These are phyloP conservation scores for Alternaria brassicicola DNA, from an alignment of 2,329 filamentous ascomycete species.

Conservation along the genomic window DNA sequence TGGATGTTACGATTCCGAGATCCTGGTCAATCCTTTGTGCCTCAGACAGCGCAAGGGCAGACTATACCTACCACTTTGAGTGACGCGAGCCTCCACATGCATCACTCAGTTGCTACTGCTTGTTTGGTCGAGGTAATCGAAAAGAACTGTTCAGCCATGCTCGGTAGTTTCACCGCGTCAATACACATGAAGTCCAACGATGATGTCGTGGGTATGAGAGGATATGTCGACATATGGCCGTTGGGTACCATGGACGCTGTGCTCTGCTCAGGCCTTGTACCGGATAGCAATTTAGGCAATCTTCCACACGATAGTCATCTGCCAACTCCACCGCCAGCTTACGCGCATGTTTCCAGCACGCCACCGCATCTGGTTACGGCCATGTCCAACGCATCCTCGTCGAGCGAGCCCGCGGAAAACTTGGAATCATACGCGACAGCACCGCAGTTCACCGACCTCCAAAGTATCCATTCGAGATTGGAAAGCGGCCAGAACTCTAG, in stretches of 20 bases:
- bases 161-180: constrained; percentile 34
- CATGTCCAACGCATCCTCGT: constrained; percentile 1
- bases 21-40: not conserved
- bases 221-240: constrained; percentile 37
- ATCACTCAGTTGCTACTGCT: constrained; percentile 25
- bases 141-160: constrained; percentile 30
- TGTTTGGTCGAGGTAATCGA: constrained; percentile 34
- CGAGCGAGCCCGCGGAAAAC: constrained; percentile 1
- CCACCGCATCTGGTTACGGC: not conserved
- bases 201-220: constrained; percentile 36
- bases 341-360: not conserved
- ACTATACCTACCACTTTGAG: constrained; percentile 14
- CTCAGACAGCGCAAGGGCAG: constrained; percentile 2
- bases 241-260: constrained; percentile 37
- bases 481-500: not conserved
- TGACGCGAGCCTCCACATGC: constrained; percentile 19
- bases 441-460: constrained; percentile 8
- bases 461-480: not conserved
- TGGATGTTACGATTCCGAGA: constrained; percentile 39
- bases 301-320: constrained; percentile 1
- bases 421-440: constrained; percentile 8
- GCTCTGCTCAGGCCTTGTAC: constrained; percentile 33
- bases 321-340: not conserved
- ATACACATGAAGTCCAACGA: constrained; percentile 29
- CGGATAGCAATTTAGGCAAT: constrained; percentile 21